These are phyloP conservation scores for Xerocomellus amylosporus DNA, from an alignment of 768 basidiomycete species.

Conservation along the genomic window DNA sequence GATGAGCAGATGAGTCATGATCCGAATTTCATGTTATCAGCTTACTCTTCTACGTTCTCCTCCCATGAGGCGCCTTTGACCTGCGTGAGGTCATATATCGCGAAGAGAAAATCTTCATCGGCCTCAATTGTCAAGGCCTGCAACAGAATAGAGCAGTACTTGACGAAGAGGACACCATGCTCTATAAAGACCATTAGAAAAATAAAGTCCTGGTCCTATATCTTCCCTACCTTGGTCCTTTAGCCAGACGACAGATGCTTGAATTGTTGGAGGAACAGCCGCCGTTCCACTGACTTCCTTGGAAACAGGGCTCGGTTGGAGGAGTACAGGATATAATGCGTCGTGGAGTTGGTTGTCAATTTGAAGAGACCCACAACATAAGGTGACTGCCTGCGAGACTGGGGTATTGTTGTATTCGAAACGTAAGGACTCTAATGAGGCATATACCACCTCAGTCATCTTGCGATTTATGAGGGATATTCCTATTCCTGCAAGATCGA, in stretches of 20 bases:
- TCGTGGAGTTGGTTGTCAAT: conserved; percentile 98
- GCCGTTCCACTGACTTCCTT: conserved; percentile 73
- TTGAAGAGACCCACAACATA: conserved; percentile 85
- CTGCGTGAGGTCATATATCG: conserved; percentile 87
- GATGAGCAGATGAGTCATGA: conserved; percentile 9
- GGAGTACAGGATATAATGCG: conserved; percentile 88
- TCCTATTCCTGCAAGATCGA: conserved; percentile 89
- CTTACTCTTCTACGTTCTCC: conserved; percentile 71
- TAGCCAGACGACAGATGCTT: conserved; percentile 82
- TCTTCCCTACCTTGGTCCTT: conserved; percentile 78
- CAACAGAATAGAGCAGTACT: conserved; percentile 91
- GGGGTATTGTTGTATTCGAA: conserved; percentile 82
- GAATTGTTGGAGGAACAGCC: conserved; percentile 77
- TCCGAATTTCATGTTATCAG: neutral
- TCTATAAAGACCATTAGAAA: conserved; percentile 43
- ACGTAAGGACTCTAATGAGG: conserved; percentile 73
- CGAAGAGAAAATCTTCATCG: conserved; percentile 96
- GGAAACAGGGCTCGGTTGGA: conserved; percentile 89
- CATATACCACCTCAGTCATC: conserved; percentile 86
- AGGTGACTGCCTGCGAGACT: conserved; percentile 72
- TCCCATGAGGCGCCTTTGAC: conserved; percentile 93
- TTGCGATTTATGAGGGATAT: conserved; percentile 86
- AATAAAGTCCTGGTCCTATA: neutral
- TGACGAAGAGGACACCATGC: conserved; percentile 98
- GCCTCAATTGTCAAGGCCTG: conserved; percentile 94